Base-by-base conservation (phyloP, 176 grass and related monocot species). In the Olyra latifolia region DNA sequence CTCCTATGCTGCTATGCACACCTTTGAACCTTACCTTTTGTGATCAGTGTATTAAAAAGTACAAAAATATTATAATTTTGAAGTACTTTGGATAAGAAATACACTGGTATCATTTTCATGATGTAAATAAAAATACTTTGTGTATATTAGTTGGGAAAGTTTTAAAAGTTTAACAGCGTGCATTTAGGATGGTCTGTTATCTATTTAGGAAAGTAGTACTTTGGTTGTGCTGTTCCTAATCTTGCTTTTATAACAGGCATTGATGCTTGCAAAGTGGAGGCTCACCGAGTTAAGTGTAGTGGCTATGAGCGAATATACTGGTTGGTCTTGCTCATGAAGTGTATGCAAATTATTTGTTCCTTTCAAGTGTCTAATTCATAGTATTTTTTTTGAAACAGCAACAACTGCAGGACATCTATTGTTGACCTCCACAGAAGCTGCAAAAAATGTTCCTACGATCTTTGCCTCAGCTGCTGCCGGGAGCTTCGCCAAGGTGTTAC, bases 381-480 rank as follows among this genome's bases (percentile, higher is more conserved):
- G 2, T 43, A 52, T 52, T 69, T 13, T 69, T 13, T 53, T 59
- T 91, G 10, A 49, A 41, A 83, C 58, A 95, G 95, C 11, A 39
- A 95, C 65, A 92, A 86, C 62, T 97, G 94, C 72, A 85, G 77
- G 72, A 97, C 94, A 78, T 92, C 94, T 29, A 97, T 97, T 58
- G 79, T 94, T 78, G 91, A 97, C 57, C 87, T 86, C 24, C 94
- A 97, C 55, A 58, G 94, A 78, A 97, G 87, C 85, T 97, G 94
- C 5, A 22, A 46, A 16, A 77, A 38, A 38, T 92, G 94, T 77
- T 64, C 72, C 17, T 94, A 92, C 16, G 94, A 94, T 78, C 59
- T 97, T 22, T 97, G 94, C 71, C 82, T 97, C 4, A 70, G 4
- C 10, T 97, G 94, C 62, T 94, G 87, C 49, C 72, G 25, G 1